Evolutionary conservation across 176 grass and related monocot species (phyloP).

Genomic region (Thalia dealbata): DNA sequence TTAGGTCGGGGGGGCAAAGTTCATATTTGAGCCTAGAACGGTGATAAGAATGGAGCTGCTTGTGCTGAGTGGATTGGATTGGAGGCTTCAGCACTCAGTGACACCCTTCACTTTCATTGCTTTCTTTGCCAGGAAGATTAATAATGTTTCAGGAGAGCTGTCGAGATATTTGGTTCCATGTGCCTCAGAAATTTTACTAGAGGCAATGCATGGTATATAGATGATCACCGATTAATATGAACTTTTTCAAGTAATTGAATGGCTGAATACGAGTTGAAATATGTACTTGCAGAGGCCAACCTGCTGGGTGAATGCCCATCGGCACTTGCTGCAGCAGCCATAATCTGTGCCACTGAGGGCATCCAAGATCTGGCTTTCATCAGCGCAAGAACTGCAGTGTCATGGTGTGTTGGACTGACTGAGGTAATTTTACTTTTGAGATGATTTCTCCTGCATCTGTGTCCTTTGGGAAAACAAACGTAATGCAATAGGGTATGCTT

Average conservation of each 20-base stretch:
- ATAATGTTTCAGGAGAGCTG: constrained; percentile 54
- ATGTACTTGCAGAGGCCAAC: constrained; percentile 37
- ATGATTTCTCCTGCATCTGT: too few relatives aligned
- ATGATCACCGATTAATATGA: too few relatives aligned
- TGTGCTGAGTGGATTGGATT: constrained; percentile 54
- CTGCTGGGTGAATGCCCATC: constrained; percentile 72
- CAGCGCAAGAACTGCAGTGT: constrained; percentile 33
- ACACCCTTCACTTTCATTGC: constrained; percentile 81
- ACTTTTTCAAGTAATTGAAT: too few relatives aligned
- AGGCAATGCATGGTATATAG: constrained; percentile 59
- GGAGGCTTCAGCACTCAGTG: constrained; percentile 62
- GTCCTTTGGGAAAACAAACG: neutral
- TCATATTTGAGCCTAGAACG: constrained; percentile 54
- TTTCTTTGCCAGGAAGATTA: constrained; percentile 71
- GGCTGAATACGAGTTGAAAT: neutral
- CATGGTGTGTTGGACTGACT: constrained; percentile 77
- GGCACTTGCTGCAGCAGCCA: constrained; percentile 73
- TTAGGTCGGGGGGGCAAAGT: constrained; percentile 48
- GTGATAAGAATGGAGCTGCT: constrained; percentile 73
- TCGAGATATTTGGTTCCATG: constrained; percentile 36
- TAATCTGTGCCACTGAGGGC: constrained; percentile 55
- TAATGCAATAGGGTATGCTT: neutral
- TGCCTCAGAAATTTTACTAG: constrained; percentile 50
- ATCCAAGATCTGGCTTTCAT: constrained; percentile 32
- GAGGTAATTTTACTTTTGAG: constrained; percentile 29